Evolutionary conservation across 164 flowering plant genomes (phyloP), one percentile per base, ranked within the genome.

Genomic region (Piper longum): DNA sequence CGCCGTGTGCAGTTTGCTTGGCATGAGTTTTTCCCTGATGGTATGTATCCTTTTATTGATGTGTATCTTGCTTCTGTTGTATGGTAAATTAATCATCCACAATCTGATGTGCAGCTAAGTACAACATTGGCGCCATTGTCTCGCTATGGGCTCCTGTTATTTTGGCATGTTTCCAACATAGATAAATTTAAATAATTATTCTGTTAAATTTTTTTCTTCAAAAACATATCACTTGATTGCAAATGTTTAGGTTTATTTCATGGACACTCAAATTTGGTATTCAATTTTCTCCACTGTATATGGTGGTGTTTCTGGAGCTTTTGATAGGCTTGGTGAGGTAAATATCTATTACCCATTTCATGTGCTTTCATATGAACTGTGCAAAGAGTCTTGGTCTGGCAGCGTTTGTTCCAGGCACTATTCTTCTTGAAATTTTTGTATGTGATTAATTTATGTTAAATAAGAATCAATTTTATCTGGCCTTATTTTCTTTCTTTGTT

Each of bases 241-340:
- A 17, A 54, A 57, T 60, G 48, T 80, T 74, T 80, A 95, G 99
- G 86, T 95, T 41, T 95, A 95, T 77, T 91, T 91, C 69, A 86
- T 95, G 98, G 99, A 95, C 74, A 81, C 90, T 60, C 99, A 95
- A 75, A 87, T 95, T 66, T 95, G 99, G 99, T 95, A 91, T 76
- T 74, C 99, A 43, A 72, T 95, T 59, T 85, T 75, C 74, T 86
- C 96, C 40, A 91, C 98, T 40, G 36, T 91, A 66, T 87, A 67
- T 78, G 99, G 99, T 78, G 98, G 99, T 60, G 60, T 85, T 66
- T 69, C 78, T 70, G 98, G 99, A 61, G 96, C 97, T 64, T 87
- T 87, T 78, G 86, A 80, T 80, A 98, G 88, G 54, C 84, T 91
- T 16, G 98, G 98, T 57, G 96, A 95, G 96, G 98, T 91, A 79